Evolutionary conservation across 1,284 basidiomycete genomes (phyloP).

Genomic region (Mrakiaceae sp.): DNA sequence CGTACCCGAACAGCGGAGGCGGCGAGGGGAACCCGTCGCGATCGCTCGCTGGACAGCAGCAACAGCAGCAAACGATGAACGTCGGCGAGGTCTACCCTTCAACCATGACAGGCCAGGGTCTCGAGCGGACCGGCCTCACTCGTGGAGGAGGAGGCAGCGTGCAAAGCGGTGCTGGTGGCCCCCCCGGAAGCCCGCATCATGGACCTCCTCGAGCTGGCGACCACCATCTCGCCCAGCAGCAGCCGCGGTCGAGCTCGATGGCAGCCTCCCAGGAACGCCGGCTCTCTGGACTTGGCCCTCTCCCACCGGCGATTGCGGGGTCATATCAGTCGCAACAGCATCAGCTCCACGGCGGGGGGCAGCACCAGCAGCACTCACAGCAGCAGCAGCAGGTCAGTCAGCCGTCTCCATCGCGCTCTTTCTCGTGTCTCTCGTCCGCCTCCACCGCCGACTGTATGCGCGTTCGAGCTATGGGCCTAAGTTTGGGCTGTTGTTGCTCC

Average conservation of each 20-base stretch:
- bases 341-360: not conserved
- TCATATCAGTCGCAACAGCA: not conserved
- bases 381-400: not conserved
- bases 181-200: no score
- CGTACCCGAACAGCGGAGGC: not conserved
- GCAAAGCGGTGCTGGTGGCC: no score
- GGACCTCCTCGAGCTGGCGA: no score
- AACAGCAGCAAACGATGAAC: constrained; percentile 1
- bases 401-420: not conserved
- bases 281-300: no score
- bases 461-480: no score
- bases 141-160: not conserved
- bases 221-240: no score
- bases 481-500: no score
- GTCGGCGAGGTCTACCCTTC: constrained; percentile 12
- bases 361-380: not conserved
- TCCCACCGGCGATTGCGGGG: not conserved
- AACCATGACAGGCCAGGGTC: constrained; percentile 3
- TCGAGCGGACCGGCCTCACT: not conserved
- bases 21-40: not conserved
- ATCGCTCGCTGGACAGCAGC: not conserved
- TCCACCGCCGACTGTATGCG: not conserved
- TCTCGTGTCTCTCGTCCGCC: not conserved
- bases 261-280: no score
- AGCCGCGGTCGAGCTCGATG: no score